Evolutionary conservation across 176 grass and related monocot genomes (phyloP), one percentile per base, ranked within the genome.

Genomic region (Eleusine coracana): DNA sequence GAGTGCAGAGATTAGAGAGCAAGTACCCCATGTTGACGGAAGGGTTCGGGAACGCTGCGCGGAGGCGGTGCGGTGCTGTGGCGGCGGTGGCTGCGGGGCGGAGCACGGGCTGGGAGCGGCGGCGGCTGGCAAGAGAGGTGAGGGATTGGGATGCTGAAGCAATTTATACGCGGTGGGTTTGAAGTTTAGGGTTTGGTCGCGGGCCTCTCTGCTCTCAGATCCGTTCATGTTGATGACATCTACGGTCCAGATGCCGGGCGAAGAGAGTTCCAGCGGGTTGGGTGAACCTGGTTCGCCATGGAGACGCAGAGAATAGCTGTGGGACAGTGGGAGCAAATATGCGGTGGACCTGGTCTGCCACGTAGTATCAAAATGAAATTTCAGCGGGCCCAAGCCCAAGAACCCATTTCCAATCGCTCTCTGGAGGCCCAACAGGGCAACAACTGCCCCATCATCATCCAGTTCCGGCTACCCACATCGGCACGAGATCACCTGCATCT

Each of bases 1-100:
- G 31, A 20, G 29, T 5, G 37, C 8, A 61, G 69, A 25, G 1
- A 63, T 11, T 11, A 82, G 31, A 42, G 14, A 61, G 38, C 5
- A 44, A 21, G 55, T 78, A 90, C 88, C 88, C 88, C 88, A 90
- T 90, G 79, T 68, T 90, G 83, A 40, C 49, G 58, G 38, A 68
- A 82, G 74, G 41, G 41, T 1, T 68, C 17, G 40, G 59, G 10
- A 79, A 74, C 71, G 71, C 79, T 86, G 50, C 59, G 58, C 75
- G 58, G 77, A 29, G 71, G 74, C 6, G 36, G 41, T 29, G 62
- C 27, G 40, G 65, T 18, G 70, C 42, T 21, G 64, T 31, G 52
- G 36, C 21, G 6, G 40, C 7, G 40, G 40, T 7, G 7, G 44
- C 44, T n/a, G 64, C 44, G 65, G 36, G 15, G 6, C 18, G 45